phyloP scores from a whole-genome alignment of 192 early-diverging fungal species.

The Linderina pennispora region DNA sequence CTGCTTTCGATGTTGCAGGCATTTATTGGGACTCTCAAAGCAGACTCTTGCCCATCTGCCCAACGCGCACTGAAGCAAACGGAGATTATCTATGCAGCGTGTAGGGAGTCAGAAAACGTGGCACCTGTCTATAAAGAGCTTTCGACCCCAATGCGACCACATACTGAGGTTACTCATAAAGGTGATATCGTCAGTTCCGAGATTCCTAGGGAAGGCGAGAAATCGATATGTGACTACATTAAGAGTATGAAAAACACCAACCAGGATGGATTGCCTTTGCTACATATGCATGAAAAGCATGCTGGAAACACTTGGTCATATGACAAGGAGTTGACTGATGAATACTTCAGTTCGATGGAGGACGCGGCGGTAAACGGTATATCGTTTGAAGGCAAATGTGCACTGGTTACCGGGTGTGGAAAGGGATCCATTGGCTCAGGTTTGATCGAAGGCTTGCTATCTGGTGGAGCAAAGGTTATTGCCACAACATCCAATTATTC shows the following conservation, averaged over 20 bases:
- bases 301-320: not conserved
- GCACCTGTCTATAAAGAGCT: conserved; percentile 84
- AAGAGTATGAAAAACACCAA: conserved; percentile 54
- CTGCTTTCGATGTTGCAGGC: conserved; percentile 78
- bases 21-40: conserved; percentile 54
- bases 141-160: conserved; percentile 68
- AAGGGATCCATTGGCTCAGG: conserved; percentile 88
- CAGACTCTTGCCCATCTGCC: conserved; percentile 61
- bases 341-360: not conserved
- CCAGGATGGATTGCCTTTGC: not conserved
- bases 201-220: conserved; percentile 62
- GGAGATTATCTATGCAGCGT: conserved; percentile 62
- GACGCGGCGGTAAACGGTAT: conserved; percentile 69
- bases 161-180: conserved; percentile 61
- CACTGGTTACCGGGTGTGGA: conserved; percentile 87
- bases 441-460: conserved; percentile 78
- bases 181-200: conserved; percentile 78
- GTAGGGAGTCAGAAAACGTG: conserved; percentile 57
- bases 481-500: conserved; percentile 89
- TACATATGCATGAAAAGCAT: not conserved
- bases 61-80: conserved; percentile 46
- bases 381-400: conserved; percentile 75
- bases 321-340: not conserved
- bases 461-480: conserved; percentile 86
- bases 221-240: conserved; percentile 80